These are phyloP conservation scores for Trichaptum fuscoviolaceum DNA, from an alignment of 768 basidiomycete species.

Conservation along the genomic window DNA sequence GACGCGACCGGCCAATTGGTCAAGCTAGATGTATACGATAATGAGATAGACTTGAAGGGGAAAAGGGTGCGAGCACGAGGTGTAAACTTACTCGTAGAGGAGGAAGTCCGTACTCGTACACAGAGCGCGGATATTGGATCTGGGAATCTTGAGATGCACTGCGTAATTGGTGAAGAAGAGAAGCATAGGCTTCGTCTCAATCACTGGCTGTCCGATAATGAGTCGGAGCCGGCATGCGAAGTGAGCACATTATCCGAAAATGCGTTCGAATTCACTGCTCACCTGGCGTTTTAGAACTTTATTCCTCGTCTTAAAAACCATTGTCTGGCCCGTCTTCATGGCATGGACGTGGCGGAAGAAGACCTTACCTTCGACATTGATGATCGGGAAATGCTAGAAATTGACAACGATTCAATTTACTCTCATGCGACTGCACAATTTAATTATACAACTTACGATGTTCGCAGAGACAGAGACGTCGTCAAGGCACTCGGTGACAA, in stretches of 20 bases:
- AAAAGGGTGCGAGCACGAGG: not conserved
- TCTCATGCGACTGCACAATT: slow-evolving; percentile 6
- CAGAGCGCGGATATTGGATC: not conserved
- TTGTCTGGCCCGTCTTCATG: slow-evolving; percentile 8
- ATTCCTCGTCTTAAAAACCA: slow-evolving; percentile 10
- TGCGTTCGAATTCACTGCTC: not conserved
- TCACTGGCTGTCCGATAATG: not conserved
- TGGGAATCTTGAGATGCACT: not conserved
- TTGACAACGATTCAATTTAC: slow-evolving; percentile 6
- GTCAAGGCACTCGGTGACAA: not conserved
- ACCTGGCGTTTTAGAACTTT: slow-evolving; percentile 5
- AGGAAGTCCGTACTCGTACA: not conserved
- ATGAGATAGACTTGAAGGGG: not conserved
- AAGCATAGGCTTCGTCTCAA: not conserved
- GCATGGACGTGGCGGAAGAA: not conserved
- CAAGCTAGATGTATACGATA: not conserved
- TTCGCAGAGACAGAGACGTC: slow-evolving; percentile 6
- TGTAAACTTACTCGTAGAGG: not conserved
- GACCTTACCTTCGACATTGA: not conserved
- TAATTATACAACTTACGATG: slow-evolving; percentile 14
- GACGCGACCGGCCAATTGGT: slow-evolving; percentile 4
- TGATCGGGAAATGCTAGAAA: not conserved
- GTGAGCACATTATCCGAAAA: not conserved
- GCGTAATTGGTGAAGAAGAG: not conserved
- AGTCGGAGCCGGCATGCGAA: slow-evolving; percentile 5